Conservation (phyloP, 192 early-diverging fungal species). For the Linderina pennispora region DNA sequence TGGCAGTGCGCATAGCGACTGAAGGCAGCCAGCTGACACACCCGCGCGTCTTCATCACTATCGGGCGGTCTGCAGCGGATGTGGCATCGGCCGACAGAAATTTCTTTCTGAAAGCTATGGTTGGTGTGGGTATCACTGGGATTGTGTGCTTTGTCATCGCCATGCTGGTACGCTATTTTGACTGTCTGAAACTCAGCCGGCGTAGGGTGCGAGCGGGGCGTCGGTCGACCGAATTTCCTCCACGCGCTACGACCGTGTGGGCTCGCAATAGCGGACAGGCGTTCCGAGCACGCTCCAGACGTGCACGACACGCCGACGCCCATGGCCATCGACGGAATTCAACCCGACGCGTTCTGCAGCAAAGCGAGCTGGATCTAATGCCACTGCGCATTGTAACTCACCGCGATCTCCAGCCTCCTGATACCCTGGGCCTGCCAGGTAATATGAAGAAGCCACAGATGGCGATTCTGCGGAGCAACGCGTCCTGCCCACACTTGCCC, state of each 20-base stretch:
- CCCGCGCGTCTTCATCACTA: constrained; percentile 19
- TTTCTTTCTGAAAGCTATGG: constrained; percentile 45
- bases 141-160: constrained; percentile 41
- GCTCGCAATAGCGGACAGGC: background rate
- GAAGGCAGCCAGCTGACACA: background rate
- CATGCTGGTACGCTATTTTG: constrained; percentile 35
- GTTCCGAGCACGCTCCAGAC: too few species aligned
- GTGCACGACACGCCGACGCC: too few species aligned
- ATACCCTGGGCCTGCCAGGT: too few species aligned
- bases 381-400: constrained; percentile 22
- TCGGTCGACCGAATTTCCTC: background rate
- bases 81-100: constrained; percentile 33
- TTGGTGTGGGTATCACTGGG: constrained; percentile 38
- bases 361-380: constrained; percentile 31
- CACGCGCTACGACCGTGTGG: too few species aligned
- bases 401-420: background rate
- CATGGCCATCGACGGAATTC: too few species aligned
- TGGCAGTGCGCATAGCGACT: constrained; percentile 6
- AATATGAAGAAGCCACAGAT: too few species aligned
- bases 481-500: too few species aligned
- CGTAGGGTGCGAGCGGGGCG: background rate
- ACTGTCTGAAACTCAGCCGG: constrained; percentile 30
- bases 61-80: constrained; percentile 25
- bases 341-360: constrained; percentile 20
- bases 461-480: too few species aligned